phyloP scores from a whole-genome alignment of 129 eudicot species.

The Sambucus nigra region DNA sequence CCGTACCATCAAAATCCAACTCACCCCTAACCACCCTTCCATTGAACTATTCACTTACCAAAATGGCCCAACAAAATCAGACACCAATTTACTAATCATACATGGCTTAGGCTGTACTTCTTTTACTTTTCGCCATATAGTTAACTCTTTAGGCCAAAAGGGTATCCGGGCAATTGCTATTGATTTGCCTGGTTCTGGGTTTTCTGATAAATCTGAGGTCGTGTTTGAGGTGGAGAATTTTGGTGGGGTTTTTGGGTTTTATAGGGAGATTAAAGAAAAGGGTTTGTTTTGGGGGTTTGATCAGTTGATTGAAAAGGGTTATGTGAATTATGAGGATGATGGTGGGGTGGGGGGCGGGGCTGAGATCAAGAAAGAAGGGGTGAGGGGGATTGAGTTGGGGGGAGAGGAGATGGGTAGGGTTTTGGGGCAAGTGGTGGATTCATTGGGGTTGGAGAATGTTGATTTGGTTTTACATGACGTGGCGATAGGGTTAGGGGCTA shows the following conservation, averaged over 20 bases:
- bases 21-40: slow-evolving; percentile 33
- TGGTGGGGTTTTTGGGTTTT: slow-evolving; percentile 44
- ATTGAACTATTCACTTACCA: slow-evolving; percentile 64
- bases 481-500: slow-evolving; percentile 62
- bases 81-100: slow-evolving; percentile 40
- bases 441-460: slow-evolving; percentile 58
- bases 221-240: slow-evolving; percentile 44
- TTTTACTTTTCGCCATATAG: slow-evolving; percentile 36
- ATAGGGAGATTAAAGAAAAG: slow-evolving; percentile 62
- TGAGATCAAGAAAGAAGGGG: slow-evolving; percentile 28
- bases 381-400: slow-evolving; percentile 50
- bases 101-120: slow-evolving; percentile 81
- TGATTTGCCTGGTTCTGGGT: slow-evolving; percentile 84
- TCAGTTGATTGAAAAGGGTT: slow-evolving; percentile 68
- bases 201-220: slow-evolving; percentile 51
- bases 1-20: slow-evolving; percentile 56
- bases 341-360: slow-evolving; percentile 30
- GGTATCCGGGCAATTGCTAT: slow-evolving; percentile 49
- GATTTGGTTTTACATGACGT: slow-evolving; percentile 86
- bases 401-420: slow-evolving; percentile 69
- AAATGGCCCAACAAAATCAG: slow-evolving; percentile 37
- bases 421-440: slow-evolving; percentile 62
- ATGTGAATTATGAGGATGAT: slow-evolving; percentile 45
- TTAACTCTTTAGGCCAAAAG: slow-evolving; percentile 29
- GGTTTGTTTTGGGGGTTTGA: slow-evolving; percentile 93